A percentile compares a stretch with the other conserved stretches of the same genome.
These are phyloP conservation scores for Pythium sukuiense DNA, from an alignment of 352 stramenopile species.

Conservation along the genomic window DNA sequence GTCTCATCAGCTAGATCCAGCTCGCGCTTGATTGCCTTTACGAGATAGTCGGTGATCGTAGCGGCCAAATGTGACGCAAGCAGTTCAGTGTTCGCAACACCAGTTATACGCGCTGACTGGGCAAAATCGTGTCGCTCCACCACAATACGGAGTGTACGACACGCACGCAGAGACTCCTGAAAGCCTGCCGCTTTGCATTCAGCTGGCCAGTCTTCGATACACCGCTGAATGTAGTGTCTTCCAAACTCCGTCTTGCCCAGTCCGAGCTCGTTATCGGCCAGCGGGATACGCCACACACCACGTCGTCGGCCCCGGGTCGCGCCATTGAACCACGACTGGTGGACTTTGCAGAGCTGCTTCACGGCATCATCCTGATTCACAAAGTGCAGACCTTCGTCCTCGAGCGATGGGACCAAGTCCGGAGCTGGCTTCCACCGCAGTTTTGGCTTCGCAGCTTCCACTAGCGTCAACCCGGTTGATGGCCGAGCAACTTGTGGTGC, in stretches of 20 bases:
- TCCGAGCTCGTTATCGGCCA: neutral
- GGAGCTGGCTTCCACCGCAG: neutral
- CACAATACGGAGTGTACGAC: neutral
- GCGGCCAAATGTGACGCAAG: neutral
- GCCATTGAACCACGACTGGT: neutral
- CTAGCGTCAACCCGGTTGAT: too few species aligned
- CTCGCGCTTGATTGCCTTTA: neutral
- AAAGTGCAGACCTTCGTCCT: neutral
- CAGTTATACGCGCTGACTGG: too few species aligned
- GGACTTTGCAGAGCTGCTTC: neutral
- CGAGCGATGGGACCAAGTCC: neutral
- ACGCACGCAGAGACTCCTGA: neutral
- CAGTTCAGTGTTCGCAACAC: too few species aligned
- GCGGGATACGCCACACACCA: neutral
- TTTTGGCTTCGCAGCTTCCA: too few species aligned
- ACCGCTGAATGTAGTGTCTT: neutral
- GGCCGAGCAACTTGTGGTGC: too few species aligned
- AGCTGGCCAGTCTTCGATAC: neutral
- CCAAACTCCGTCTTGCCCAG: neutral
- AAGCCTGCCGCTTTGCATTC: neutral
- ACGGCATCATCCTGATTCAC: neutral
- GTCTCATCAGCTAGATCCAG: neutral
- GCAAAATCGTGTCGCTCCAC: neutral
- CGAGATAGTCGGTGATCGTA: neutral
- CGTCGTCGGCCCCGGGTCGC: neutral